phyloP scores from a whole-genome alignment of 129 eudicot genomes.

The Flaveria brownii region DNA sequence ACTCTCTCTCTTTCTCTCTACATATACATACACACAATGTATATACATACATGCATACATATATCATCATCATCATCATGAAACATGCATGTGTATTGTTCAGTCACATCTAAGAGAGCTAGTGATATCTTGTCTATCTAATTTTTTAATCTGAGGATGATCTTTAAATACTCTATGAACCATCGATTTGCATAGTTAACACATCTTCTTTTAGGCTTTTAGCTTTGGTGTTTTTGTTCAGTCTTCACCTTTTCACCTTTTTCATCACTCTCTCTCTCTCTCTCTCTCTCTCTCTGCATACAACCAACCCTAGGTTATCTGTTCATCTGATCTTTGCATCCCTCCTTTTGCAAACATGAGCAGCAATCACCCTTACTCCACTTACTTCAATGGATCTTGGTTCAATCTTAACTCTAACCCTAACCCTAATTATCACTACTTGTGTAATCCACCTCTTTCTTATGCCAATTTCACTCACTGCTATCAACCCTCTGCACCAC shows the following conservation, averaged over 20 bases:
- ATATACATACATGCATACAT: not conserved
- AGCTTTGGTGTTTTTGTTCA: conserved; percentile 65
- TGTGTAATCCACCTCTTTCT: conserved; percentile 26
- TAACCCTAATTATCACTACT: conserved; percentile 37
- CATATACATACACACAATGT: too few relatives aligned
- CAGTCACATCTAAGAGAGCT: conserved; percentile 39
- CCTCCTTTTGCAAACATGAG: conserved; percentile 44
- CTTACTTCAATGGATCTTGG: conserved; percentile 55
- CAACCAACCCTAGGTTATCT: conserved; percentile 32
- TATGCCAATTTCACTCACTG: conserved; percentile 33
- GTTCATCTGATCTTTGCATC: conserved; percentile 33
- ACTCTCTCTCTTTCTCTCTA: conserved; percentile 28
- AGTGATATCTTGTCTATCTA: conserved; percentile 41
- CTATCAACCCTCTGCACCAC: conserved; percentile 44
- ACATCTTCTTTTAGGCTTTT: conserved; percentile 32
- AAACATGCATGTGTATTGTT: conserved; percentile 30
- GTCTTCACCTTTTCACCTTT: conserved; percentile 58
- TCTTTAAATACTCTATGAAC: conserved; percentile 44
- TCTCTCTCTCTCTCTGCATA: conserved; percentile 15
- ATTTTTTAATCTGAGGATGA: conserved; percentile 29
- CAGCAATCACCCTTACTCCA: conserved; percentile 64
- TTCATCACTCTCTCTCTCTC: conserved; percentile 13
- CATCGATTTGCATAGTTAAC: conserved; percentile 34
- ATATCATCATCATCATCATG: not conserved
- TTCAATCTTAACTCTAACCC: conserved; percentile 42